A percentile compares a stretch with the other conserved stretches of the same genome.
Conservation (phyloP, 371 early-diverging fungal species). For the Lichtheimia ornata region DNA sequence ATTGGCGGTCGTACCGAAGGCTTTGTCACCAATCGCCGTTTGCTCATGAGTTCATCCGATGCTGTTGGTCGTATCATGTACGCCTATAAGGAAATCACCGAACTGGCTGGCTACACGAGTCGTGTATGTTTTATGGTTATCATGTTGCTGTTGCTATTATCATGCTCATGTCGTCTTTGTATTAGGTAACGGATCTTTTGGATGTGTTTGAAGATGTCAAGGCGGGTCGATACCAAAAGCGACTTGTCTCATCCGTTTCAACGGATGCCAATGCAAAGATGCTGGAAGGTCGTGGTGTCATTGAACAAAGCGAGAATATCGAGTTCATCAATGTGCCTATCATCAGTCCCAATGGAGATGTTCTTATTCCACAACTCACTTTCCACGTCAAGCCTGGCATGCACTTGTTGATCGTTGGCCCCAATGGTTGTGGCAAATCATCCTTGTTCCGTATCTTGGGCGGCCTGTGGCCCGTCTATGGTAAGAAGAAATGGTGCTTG, state of each 20-base stretch:
- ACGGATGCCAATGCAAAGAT: slow-evolving; percentile 59
- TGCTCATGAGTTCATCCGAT: slow-evolving; percentile 82
- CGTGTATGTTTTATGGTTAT: slow-evolving; percentile 59
- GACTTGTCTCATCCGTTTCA: slow-evolving; percentile 59
- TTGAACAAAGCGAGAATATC: slow-evolving; percentile 75
- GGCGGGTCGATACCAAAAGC: slow-evolving; percentile 69
- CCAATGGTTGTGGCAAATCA: slow-evolving; percentile 94
- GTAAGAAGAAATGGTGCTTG: slow-evolving; percentile 20
- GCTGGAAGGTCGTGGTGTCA: slow-evolving; percentile 67
- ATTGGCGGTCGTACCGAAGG: slow-evolving; percentile 66
- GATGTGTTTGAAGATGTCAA: slow-evolving; percentile 84
- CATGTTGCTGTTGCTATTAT: not conserved
- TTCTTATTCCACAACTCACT: slow-evolving; percentile 81
- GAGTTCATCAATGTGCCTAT: slow-evolving; percentile 93
- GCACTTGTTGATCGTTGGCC: slow-evolving; percentile 93
- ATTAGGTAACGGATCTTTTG: slow-evolving; percentile 65
- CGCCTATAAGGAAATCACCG: slow-evolving; percentile 86
- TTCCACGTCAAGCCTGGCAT: slow-evolving; percentile 91
- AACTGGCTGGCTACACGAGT: slow-evolving; percentile 90
- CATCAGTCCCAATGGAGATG: slow-evolving; percentile 95
- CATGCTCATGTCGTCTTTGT: not conserved
- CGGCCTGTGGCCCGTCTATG: slow-evolving; percentile 92
- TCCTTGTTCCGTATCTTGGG: slow-evolving; percentile 96
- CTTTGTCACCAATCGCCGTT: slow-evolving; percentile 90
- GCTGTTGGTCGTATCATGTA: slow-evolving; percentile 92